A percentile compares a stretch with the other conserved stretches of the same genome.
phyloP scores from a whole-genome alignment of 306 rosid species.

The Clitoria ternatea region DNA sequence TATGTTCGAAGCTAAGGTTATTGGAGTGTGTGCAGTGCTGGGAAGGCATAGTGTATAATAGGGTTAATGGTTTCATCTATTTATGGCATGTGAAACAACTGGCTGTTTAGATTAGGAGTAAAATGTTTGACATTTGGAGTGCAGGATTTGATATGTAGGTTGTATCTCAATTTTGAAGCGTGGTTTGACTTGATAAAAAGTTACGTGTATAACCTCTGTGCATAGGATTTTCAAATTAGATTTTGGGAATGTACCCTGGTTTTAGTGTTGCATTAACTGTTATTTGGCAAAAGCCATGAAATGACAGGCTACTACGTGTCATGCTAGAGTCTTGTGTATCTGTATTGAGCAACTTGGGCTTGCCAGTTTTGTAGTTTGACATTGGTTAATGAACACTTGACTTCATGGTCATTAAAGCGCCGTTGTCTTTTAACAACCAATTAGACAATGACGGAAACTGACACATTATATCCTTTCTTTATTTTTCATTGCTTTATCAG shows the following conservation, averaged over 20 bases:
- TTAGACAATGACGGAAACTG: neutral
- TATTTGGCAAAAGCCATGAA: neutral
- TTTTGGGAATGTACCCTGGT: neutral
- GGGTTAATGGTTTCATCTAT: neutral
- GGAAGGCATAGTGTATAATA: neutral
- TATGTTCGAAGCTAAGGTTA: neutral
- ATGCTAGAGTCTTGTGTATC: neutral
- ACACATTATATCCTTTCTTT: neutral
- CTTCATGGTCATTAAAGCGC: neutral
- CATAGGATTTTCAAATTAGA: neutral
- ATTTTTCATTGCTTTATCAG: neutral
- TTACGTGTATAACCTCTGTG: neutral
- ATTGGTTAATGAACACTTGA: neutral
- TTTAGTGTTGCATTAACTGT: neutral
- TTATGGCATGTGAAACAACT: neutral
- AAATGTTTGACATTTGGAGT: slow-evolving; percentile 5
- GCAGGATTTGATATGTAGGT: neutral
- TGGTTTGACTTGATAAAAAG: neutral
- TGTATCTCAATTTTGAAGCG: neutral
- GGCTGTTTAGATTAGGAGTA: neutral
- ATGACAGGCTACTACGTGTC: neutral
- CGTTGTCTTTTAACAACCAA: neutral
- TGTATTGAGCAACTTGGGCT: neutral
- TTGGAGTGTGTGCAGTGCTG: neutral
- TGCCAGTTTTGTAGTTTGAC: neutral